These are phyloP conservation scores for Themeda triandra DNA, from an alignment of 176 grass and related monocot genomes.

Conservation along the genomic window DNA sequence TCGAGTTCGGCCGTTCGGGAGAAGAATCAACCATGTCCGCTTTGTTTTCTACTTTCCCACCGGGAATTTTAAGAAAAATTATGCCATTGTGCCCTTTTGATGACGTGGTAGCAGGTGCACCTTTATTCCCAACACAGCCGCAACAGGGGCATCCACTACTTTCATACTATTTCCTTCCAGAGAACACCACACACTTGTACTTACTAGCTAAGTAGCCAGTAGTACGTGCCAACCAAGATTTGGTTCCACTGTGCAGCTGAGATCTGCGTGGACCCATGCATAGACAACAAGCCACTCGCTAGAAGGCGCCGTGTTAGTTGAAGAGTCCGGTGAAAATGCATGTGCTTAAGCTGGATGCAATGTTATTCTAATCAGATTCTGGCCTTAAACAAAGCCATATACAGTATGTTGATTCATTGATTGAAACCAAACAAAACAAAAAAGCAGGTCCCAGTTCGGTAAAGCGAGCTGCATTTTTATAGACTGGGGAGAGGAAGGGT, in stretches of 20 bases:
- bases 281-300: background rate
- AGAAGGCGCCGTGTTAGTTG: conserved; percentile 18
- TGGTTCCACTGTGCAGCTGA: conserved; percentile 1
- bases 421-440: background rate
- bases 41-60: no score
- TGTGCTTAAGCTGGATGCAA: conserved; percentile 13
- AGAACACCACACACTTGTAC: background rate
- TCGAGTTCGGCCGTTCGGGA: no score
- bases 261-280: conserved; percentile 13
- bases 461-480: background rate
- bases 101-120: background rate
- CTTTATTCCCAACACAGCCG: background rate
- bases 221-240: background rate
- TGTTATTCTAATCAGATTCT: background rate
- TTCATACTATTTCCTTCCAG: background rate
- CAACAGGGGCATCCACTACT: background rate
- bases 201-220: no score
- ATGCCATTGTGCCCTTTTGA: background rate
- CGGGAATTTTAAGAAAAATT: no score
- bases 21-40: no score
- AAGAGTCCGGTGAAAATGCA: background rate
- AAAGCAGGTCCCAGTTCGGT: background rate
- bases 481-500: background rate
- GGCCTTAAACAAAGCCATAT: background rate
- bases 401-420: background rate